A percentile compares a stretch with the other conserved stretches of the same genome.
These are phyloP conservation scores for Chaetomium sp. DNA, from an alignment of 2,329 filamentous ascomycete species.

Conservation along the genomic window DNA sequence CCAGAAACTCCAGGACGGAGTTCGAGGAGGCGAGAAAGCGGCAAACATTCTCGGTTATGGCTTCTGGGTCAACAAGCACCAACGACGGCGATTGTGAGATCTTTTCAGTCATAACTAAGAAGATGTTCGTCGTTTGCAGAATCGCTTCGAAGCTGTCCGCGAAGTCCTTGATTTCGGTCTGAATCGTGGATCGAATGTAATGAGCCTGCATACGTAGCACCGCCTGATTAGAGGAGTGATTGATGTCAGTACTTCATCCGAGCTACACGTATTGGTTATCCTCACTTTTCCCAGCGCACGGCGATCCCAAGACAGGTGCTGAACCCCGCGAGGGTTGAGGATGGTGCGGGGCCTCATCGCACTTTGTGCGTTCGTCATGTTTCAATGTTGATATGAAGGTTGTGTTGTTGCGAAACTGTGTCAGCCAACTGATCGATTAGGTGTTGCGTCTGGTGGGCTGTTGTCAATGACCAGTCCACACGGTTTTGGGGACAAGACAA, in stretches of 20 bases:
- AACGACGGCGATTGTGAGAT: slow-evolving; percentile 2
- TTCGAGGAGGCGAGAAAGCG: slow-evolving; percentile 13
- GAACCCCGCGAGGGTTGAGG: background rate
- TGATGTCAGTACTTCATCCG: background rate
- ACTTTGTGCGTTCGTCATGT: background rate
- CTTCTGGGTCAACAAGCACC: slow-evolving; percentile 3
- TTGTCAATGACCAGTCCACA: too few relatives aligned
- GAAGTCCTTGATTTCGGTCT: slow-evolving; percentile 11
- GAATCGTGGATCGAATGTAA: slow-evolving; percentile 8
- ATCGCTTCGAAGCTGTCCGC: slow-evolving; percentile 9
- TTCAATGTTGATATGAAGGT: background rate
- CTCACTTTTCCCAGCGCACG: slow-evolving; percentile 4
- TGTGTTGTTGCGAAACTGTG: too few relatives aligned
- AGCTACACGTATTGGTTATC: too few relatives aligned
- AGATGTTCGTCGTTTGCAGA: slow-evolving; percentile 8
- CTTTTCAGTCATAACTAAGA: slow-evolving; percentile 7
- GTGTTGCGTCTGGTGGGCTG: too few relatives aligned
- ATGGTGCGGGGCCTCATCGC: background rate
- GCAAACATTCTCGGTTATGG: slow-evolving; percentile 5
- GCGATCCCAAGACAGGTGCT: background rate
- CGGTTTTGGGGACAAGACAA: too few relatives aligned
- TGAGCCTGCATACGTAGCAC: slow-evolving; percentile 10
- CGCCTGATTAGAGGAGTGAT: background rate
- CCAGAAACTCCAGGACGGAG: slow-evolving; percentile 13
- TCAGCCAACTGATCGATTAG: too few relatives aligned